phyloP scores from a whole-genome alignment of 2,329 filamentous ascomycete species.

The Aspergillus aculeatus region DNA sequence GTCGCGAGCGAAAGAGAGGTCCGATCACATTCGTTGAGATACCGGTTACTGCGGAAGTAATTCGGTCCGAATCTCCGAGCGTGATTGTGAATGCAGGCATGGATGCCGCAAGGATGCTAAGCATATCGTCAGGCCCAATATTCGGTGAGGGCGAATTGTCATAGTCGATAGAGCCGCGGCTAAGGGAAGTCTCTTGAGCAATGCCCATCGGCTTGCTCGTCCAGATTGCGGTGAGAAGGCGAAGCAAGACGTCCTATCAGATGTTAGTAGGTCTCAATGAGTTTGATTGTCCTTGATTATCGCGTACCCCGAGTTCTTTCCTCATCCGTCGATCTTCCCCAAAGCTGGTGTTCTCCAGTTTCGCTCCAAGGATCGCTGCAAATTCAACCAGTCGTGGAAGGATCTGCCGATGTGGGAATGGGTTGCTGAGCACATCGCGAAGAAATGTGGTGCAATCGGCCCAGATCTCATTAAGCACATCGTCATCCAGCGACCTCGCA shows the following conservation, averaged over 20 bases:
- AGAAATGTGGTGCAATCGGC: slow-evolving; percentile 88
- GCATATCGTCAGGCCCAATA: slow-evolving; percentile 68
- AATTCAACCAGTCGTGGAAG: slow-evolving; percentile 84
- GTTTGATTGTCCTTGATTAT: neutral
- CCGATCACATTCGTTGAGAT: slow-evolving; percentile 82
- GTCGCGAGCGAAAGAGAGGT: slow-evolving; percentile 77
- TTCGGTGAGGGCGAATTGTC: slow-evolving; percentile 38
- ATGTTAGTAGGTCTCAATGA: slow-evolving; percentile 20
- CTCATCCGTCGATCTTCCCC: slow-evolving; percentile 92
- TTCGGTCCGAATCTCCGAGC: slow-evolving; percentile 80
- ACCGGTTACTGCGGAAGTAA: slow-evolving; percentile 71
- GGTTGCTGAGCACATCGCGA: slow-evolving; percentile 85
- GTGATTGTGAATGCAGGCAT: slow-evolving; percentile 80
- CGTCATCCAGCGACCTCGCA: slow-evolving; percentile 84
- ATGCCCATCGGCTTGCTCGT: slow-evolving; percentile 80
- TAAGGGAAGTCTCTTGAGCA: slow-evolving; percentile 54
- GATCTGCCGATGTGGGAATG: slow-evolving; percentile 90
- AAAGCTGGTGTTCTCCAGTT: slow-evolving; percentile 97
- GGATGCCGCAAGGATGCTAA: slow-evolving; percentile 74
- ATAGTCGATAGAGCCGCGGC: slow-evolving; percentile 42
- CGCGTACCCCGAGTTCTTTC: slow-evolving; percentile 76
- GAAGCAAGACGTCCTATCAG: slow-evolving; percentile 76
- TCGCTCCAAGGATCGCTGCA: slow-evolving; percentile 83
- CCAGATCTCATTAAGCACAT: slow-evolving; percentile 98
- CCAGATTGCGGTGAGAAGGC: slow-evolving; percentile 88